phyloP scores from a whole-genome alignment of 495 filamentous ascomycete species.

The Xylaria castorea region DNA sequence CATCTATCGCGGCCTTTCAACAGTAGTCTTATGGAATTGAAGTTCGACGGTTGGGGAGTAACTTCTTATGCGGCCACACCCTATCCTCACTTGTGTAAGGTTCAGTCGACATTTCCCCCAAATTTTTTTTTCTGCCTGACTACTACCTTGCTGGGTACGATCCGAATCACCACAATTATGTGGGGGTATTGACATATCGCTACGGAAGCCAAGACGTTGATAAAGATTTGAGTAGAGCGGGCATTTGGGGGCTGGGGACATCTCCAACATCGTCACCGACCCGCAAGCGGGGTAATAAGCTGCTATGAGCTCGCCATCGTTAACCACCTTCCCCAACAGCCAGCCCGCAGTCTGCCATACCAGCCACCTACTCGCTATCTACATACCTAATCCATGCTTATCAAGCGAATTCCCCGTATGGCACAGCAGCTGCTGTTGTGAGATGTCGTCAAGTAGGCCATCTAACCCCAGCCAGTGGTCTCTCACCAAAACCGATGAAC shows the following conservation, averaged over 20 bases:
- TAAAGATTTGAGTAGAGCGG: not conserved
- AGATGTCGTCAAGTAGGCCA: slow-evolving; percentile 2
- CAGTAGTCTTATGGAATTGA: not conserved
- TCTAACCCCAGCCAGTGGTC: slow-evolving; percentile 6
- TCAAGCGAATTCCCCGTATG: not conserved
- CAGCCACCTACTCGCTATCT: not conserved
- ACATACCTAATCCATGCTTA: no score
- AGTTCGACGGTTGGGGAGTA: not conserved
- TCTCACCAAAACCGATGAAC: not conserved
- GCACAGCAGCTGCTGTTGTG: slow-evolving; percentile 4
- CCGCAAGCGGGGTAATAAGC: slow-evolving; percentile 18
- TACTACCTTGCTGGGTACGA: not conserved
- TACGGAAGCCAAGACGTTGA: not conserved
- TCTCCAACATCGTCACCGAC: slow-evolving; percentile 25
- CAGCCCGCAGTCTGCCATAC: slow-evolving; percentile 1
- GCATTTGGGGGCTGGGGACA: slow-evolving; percentile 16
- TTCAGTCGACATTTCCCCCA: not conserved
- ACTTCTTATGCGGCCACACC: not conserved
- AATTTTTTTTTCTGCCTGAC: not conserved
- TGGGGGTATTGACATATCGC: not conserved
- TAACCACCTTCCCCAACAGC: slow-evolving; percentile 27
- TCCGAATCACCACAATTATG: not conserved
- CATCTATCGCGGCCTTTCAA: not conserved
- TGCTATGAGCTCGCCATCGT: not conserved
- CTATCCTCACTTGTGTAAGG: not conserved